Conservation (phyloP, 176 grass and related monocot species). For the Zoysia japonica region DNA sequence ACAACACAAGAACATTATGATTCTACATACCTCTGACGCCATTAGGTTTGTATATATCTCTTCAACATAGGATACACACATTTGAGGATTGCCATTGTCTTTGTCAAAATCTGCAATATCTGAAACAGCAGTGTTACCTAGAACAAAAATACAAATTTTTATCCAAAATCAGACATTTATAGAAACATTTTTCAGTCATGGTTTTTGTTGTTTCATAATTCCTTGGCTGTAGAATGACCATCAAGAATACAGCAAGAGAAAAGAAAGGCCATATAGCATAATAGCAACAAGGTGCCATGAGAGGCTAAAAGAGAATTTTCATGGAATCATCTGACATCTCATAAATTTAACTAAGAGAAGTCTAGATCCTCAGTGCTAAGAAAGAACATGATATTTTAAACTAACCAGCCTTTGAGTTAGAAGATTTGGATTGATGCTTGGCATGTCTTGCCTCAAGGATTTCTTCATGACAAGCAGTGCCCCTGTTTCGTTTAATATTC, state of each 20-base stretch:
- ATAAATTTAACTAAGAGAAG: not conserved
- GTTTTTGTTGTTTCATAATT: too few species aligned
- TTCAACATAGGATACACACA: constrained; percentile 55
- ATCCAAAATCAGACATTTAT: too few species aligned
- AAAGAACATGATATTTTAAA: not conserved
- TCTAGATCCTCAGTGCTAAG: not conserved
- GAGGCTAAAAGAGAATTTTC: too few species aligned
- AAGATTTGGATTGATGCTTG: constrained; percentile 16
- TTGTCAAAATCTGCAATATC: constrained; percentile 61
- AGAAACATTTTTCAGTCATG: too few species aligned
- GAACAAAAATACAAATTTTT: not conserved
- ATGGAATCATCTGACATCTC: too few species aligned
- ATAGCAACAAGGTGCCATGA: too few species aligned
- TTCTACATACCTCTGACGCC: constrained; percentile 60
- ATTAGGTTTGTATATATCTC: constrained; percentile 65
- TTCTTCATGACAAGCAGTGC: constrained; percentile 22
- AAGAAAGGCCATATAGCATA: too few species aligned
- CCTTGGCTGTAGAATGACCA: too few species aligned
- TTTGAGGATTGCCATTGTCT: constrained; percentile 62
- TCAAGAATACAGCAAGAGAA: too few species aligned
- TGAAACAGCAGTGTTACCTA: constrained; percentile 44
- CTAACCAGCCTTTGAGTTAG: constrained; percentile 28
- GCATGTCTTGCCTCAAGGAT: constrained; percentile 31
- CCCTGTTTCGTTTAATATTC: constrained; percentile 7
- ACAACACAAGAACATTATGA: constrained; percentile 11